These are phyloP conservation scores for Pichia phayaonensis DNA, from an alignment of 805 yeast genomes.

Conservation along the genomic window DNA sequence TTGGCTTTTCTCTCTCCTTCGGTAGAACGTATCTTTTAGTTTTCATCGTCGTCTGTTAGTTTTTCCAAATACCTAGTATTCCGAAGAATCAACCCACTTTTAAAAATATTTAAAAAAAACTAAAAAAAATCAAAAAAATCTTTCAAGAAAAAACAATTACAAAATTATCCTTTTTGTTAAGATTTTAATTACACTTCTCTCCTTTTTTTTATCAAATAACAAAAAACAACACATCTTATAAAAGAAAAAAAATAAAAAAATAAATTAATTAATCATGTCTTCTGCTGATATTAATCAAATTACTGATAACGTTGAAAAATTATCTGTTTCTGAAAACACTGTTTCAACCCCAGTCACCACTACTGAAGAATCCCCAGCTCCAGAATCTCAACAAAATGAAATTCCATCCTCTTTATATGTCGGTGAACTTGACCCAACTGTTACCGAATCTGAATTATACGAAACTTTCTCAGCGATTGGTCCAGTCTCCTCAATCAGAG, in stretches of 20 bases:
- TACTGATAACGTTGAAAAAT: constrained; percentile 29
- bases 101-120: constrained; percentile 7
- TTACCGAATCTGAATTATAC: constrained; percentile 89
- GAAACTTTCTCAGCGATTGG: constrained; percentile 94
- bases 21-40: constrained; percentile 10
- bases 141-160: constrained; percentile 3
- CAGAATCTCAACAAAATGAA: constrained; percentile 40
- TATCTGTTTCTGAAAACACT: constrained; percentile 26
- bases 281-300: constrained; percentile 29
- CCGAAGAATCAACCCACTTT: neutral
- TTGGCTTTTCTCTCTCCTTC: neutral
- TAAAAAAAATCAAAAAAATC: constrained; percentile 11
- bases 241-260: constrained; percentile 13
- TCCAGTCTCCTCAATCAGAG: constrained; percentile 93
- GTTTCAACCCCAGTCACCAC: constrained; percentile 27
- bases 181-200: constrained; percentile 6
- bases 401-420: constrained; percentile 85
- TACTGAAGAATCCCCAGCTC: constrained; percentile 27
- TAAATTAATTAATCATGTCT: constrained; percentile 21
- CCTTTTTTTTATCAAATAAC: constrained; percentile 4
- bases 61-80: neutral
- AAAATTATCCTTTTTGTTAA: constrained; percentile 1
- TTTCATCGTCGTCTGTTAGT: constrained; percentile 8
- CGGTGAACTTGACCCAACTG: constrained; percentile 90
- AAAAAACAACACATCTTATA: constrained; percentile 6